A percentile compares a stretch with the other conserved stretches of the same genome.
Conservation (phyloP, 306 rosid species). For the Macrotyloma uniflorum region DNA sequence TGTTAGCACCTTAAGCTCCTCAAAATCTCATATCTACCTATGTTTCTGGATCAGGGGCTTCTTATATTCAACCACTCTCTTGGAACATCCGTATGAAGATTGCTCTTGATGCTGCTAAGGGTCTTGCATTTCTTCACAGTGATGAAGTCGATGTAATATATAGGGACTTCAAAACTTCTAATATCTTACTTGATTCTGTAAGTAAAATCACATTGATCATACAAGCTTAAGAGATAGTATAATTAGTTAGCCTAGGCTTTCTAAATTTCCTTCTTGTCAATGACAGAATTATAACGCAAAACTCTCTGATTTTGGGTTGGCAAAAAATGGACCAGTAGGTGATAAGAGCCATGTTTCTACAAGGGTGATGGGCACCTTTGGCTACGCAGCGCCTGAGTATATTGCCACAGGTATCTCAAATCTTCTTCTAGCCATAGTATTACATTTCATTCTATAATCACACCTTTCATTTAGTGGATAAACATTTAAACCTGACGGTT, state of each 20-base stretch:
- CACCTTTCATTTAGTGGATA: constrained; percentile 4
- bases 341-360: constrained; percentile 92
- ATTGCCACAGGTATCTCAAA: constrained; percentile 76
- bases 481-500: neutral
- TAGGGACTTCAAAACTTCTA: constrained; percentile 86
- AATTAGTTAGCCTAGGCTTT: constrained; percentile 27
- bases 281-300: constrained; percentile 78
- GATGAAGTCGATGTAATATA: constrained; percentile 85
- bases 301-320: constrained; percentile 96
- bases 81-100: constrained; percentile 87
- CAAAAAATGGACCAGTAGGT: constrained; percentile 86
- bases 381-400: constrained; percentile 97
- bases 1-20: neutral
- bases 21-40: constrained; percentile 10
- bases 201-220: constrained; percentile 32
- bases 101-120: constrained; percentile 86
- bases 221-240: constrained; percentile 14
- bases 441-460: constrained; percentile 1
- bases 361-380: constrained; percentile 89
- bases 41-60: constrained; percentile 61
- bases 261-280: constrained; percentile 32
- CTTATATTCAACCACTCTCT: constrained; percentile 86
- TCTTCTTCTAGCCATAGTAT: neutral
- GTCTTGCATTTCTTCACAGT: constrained; percentile 93
- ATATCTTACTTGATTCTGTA: constrained; percentile 86